phyloP scores from a whole-genome alignment of 208 protist genomes.

The Acanthamoeba divionensis region DNA sequence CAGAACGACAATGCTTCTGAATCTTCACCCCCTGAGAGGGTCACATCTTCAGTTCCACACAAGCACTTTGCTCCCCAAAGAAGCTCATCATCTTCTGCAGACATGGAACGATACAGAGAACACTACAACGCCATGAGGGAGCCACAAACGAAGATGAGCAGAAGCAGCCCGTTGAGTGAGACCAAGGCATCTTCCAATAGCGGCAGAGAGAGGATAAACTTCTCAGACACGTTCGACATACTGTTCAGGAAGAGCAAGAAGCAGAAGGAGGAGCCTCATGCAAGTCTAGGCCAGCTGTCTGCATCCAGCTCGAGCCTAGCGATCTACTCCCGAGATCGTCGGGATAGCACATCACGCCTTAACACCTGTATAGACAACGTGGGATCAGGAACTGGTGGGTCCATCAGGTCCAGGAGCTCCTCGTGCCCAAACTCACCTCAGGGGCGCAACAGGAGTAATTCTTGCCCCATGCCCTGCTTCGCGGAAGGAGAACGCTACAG shows the following conservation, averaged over 20 bases:
- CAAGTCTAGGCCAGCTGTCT: neutral
- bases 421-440: neutral
- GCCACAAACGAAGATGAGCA: too few species aligned
- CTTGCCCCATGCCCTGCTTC: neutral
- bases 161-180: too few species aligned
- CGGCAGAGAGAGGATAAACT: slow-evolving; percentile 9
- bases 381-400: neutral
- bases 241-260: slow-evolving; percentile 18
- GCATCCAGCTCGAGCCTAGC: too few species aligned
- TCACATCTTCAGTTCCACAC: too few species aligned
- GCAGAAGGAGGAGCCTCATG: neutral
- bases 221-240: neutral
- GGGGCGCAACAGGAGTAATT: neutral
- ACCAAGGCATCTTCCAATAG: neutral
- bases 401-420: neutral
- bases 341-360: too few species aligned
- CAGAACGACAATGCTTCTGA: too few species aligned
- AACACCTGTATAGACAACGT: neutral
- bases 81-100: too few species aligned
- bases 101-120: too few species aligned
- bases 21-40: too few species aligned
- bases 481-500: neutral
- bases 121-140: too few species aligned
- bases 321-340: too few species aligned
- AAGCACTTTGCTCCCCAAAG: too few species aligned